A percentile compares a stretch with the other conserved stretches of the same genome.
Conservation (phyloP, 768 basidiomycete species). For the Erythrobasidium yunnanense region DNA sequence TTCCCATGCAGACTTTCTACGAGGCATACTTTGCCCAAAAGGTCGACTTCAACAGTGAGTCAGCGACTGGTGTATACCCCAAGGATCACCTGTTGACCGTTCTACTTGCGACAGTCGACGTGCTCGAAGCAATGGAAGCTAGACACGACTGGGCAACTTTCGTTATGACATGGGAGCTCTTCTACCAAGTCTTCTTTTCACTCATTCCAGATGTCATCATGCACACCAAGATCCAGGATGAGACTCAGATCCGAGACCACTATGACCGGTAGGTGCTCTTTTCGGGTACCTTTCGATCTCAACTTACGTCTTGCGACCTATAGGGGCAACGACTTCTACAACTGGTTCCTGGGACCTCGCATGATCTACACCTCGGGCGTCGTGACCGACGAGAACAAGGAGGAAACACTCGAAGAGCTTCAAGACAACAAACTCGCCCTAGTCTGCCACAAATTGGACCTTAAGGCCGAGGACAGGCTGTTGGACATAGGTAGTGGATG, state of each 20-base stretch:
- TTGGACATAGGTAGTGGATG: conserved; percentile 58
- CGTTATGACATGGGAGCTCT: conserved; percentile 76
- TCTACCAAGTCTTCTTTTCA: conserved; percentile 80
- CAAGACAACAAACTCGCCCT: conserved; percentile 96
- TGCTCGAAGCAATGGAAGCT: conserved; percentile 83
- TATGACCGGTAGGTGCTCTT: conserved; percentile 70
- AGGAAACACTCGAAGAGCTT: conserved; percentile 79
- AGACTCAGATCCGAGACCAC: conserved; percentile 87
- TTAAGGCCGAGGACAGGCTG: conserved; percentile 66
- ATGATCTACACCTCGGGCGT: conserved; percentile 98
- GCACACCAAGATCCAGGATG: conserved; percentile 83
- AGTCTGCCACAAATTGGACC: conserved; percentile 86
- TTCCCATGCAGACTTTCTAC: conserved; percentile 94
- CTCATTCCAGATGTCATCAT: conserved; percentile 87
- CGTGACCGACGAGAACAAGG: conserved; percentile 55
- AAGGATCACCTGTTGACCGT: too few relatives aligned
- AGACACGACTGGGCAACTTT: conserved; percentile 93
- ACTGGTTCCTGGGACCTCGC: conserved; percentile 76
- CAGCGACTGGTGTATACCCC: too few relatives aligned
- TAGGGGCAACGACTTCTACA: conserved; percentile 91
- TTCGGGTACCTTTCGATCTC: conserved; percentile 55
- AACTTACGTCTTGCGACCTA: background rate
- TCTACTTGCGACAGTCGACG: conserved; percentile 83
- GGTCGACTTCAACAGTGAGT: conserved; percentile 82
- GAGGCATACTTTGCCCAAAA: conserved; percentile 96